Conservation (phyloP, 352 stramenopile genomes). For the Pythium folliculosum region DNA sequence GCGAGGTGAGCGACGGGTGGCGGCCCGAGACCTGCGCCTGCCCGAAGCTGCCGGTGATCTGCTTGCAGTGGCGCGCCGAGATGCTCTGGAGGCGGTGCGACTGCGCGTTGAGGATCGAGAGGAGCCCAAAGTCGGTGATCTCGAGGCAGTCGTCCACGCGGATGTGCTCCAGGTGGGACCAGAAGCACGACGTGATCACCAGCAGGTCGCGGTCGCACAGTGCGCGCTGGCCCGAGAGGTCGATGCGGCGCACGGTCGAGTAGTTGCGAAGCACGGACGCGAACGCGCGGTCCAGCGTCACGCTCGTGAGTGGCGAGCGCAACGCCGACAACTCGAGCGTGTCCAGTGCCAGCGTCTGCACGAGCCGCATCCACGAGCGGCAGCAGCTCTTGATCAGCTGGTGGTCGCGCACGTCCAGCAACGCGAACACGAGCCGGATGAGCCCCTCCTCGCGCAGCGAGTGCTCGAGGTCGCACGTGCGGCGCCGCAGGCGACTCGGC, state of each 20-base stretch:
- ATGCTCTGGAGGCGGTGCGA: slow-evolving; percentile 64
- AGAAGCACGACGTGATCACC: slow-evolving; percentile 81
- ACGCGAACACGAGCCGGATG: slow-evolving; percentile 60
- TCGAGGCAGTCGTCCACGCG: slow-evolving; percentile 71
- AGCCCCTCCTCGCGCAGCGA: slow-evolving; percentile 61
- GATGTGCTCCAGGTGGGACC: slow-evolving; percentile 69
- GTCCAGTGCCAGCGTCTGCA: slow-evolving; percentile 71
- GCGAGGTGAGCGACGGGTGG: slow-evolving; percentile 52
- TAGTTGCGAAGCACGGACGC: slow-evolving; percentile 70
- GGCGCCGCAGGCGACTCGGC: slow-evolving; percentile 19
- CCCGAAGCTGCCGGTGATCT: slow-evolving; percentile 59
- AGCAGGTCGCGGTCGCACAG: slow-evolving; percentile 73
- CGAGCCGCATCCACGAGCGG: slow-evolving; percentile 59
- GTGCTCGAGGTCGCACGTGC: slow-evolving; percentile 40
- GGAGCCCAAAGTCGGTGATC: slow-evolving; percentile 76
- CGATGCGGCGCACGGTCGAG: slow-evolving; percentile 50
- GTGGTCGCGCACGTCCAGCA: slow-evolving; percentile 77
- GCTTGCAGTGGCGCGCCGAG: slow-evolving; percentile 80
- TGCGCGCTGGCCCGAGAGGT: slow-evolving; percentile 73
- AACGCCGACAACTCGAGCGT: slow-evolving; percentile 57
- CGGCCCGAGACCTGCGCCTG: slow-evolving; percentile 45
- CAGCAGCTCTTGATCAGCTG: slow-evolving; percentile 59
- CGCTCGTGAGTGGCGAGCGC: slow-evolving; percentile 48
- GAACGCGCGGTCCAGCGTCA: slow-evolving; percentile 60
- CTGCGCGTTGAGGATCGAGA: slow-evolving; percentile 83